Conservation (phyloP, 1,284 basidiomycete genomes). For the Ustilago trichophora region DNA sequence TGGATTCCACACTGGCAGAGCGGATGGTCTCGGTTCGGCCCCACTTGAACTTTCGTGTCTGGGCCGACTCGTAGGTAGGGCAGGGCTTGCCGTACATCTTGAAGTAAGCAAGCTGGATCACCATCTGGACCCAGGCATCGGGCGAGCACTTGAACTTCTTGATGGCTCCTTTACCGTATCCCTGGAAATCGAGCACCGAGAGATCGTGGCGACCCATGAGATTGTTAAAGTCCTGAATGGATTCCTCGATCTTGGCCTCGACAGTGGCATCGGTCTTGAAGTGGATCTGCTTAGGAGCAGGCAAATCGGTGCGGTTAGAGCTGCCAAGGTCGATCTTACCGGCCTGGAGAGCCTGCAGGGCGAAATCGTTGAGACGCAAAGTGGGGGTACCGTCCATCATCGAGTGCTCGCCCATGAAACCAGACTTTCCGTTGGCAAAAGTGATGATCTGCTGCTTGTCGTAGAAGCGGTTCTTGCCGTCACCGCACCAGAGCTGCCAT, state of each 20-base stretch:
- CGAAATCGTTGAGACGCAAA: slow-evolving; percentile 92
- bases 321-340: slow-evolving; percentile 77
- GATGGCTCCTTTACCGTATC: slow-evolving; percentile 88
- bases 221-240: slow-evolving; percentile 77
- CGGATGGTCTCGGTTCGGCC: slow-evolving; percentile 96
- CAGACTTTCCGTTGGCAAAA: slow-evolving; percentile 85
- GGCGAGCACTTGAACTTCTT: slow-evolving; percentile 90
- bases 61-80: slow-evolving; percentile 89
- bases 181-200: slow-evolving; percentile 84
- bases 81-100: slow-evolving; percentile 81
- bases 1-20: slow-evolving; percentile 81
- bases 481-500: slow-evolving; percentile 86
- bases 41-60: slow-evolving; percentile 89
- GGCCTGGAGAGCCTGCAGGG: slow-evolving; percentile 80
- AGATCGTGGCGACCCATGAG: slow-evolving; percentile 84
- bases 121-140: slow-evolving; percentile 91
- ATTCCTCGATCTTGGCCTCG: slow-evolving; percentile 70
- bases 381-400: slow-evolving; percentile 98
- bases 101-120: slow-evolving; percentile 94
- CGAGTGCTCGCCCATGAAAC: slow-evolving; percentile 93
- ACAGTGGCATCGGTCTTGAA: slow-evolving; percentile 76
- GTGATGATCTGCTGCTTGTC: slow-evolving; percentile 88
- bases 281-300: slow-evolving; percentile 75
- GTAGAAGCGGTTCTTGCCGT: slow-evolving; percentile 91
- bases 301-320: slow-evolving; percentile 70